Percentiles rank a stretch among this genome's conserved stretches.
These are phyloP conservation scores for Sugiyamaella lignohabitans DNA, from an alignment of 805 yeast genomes.

Conservation along the genomic window DNA sequence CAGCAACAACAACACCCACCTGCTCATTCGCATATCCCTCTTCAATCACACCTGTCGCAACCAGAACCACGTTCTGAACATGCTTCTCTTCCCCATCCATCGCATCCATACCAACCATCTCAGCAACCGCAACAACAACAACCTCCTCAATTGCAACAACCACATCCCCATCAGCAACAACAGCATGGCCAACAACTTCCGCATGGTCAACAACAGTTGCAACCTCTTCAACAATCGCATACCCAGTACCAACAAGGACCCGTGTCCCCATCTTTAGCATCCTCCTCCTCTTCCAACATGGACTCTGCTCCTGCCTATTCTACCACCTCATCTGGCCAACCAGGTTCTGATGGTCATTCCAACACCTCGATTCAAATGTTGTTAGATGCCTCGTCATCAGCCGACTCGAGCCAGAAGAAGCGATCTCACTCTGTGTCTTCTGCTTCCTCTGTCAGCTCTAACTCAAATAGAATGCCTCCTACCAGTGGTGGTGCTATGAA, in stretches of 20 bases:
- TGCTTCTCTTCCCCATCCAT: background rate
- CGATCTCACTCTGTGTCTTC: background rate
- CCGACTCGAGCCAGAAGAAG: background rate
- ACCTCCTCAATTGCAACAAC: background rate
- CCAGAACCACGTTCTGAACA: background rate
- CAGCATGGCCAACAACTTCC: background rate
- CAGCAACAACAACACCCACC: background rate
- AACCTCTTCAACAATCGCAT: too few relatives aligned
- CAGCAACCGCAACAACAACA: constrained; percentile 1
- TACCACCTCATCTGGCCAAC: constrained; percentile 5
- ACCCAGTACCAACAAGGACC: constrained; percentile 2
- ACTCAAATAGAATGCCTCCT: background rate
- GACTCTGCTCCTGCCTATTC: background rate
- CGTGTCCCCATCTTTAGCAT: background rate
- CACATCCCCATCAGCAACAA: too few relatives aligned
- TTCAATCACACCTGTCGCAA: too few relatives aligned
- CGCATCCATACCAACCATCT: constrained; percentile 1
- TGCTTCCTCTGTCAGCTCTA: constrained; percentile 8
- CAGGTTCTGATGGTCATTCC: too few relatives aligned
- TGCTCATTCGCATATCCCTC: too few relatives aligned
- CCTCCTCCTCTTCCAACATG: background rate
- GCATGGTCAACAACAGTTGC: constrained; percentile 2
- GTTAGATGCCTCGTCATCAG: constrained; percentile 4
- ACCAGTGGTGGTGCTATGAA: constrained; percentile 1
- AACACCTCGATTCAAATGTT: constrained; percentile 1